Base-by-base conservation (phyloP, 75 land plant species). In the Picea sitchensis region DNA sequence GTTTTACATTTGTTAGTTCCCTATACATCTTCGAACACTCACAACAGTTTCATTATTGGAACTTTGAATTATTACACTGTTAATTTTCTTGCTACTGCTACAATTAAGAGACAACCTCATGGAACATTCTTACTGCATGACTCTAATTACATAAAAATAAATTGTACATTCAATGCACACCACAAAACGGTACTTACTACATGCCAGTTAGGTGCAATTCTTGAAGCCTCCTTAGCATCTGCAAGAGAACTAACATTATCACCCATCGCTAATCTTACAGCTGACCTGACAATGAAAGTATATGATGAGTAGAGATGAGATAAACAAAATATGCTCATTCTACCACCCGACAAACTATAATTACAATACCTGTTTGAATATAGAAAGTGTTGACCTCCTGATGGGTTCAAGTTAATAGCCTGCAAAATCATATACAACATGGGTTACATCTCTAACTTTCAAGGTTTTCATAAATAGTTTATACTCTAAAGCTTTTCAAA, bases 141-240 rank as follows among this genome's bases (percentile, higher is more conserved):
- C 34, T 44, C 15, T 3, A 51, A 61, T 14, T 4, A 69, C 13
- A 86, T 26, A 21, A 11, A 23, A 44, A 38, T 59, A 56, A 77
- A n/a, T 60, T 14, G 30, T 60, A 41, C 3, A 44, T 65, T 2
- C 26, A 17, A n/a, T 77, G 20, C 21, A 17, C 30, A 41, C 57
- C 23, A 9, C 30, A 57, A 56, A 80, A 62, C 32, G 13, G 72
- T 41, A 77, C 78, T 84, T 76, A 90, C 97, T 88, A 90, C 88
- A 71, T 82, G 61, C 81, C 89, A 96, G 4, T 73, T 41, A 5
- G 94, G 90, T 60, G 89, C 88, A 65, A 92, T 68, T 44, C n/a
- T 75, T 58, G 81, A 78, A 82, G 97, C 93, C 80, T 88, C 87
- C 71, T 79, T 85, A 2, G 95, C 96, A 88, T 96, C 98, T 82